Evolutionary conservation across 2,329 filamentous ascomycete genomes (phyloP).

Genomic region (Fusarium luffae): DNA sequence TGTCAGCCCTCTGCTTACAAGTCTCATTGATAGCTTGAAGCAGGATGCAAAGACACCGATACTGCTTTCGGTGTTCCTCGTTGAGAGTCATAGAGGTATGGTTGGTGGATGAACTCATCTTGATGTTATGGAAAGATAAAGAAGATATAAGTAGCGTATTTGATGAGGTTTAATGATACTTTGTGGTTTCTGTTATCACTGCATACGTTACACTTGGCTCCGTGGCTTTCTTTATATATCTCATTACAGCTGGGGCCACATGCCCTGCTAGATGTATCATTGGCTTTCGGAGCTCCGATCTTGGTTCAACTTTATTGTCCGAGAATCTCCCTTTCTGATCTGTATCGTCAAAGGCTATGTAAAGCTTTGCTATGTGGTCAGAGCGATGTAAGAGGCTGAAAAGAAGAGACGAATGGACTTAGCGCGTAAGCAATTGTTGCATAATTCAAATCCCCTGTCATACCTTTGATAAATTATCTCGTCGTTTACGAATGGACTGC

Average conservation of each 20-base stretch:
- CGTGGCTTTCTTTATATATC: not conserved
- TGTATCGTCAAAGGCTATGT: not conserved
- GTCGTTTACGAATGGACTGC: not conserved
- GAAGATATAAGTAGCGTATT: not conserved
- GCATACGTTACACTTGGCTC: not conserved
- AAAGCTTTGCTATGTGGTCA: not conserved
- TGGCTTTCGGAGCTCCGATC: not conserved
- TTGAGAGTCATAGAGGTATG: not conserved
- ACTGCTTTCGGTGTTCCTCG: not conserved
- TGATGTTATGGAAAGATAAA: not conserved
- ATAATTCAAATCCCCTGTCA: not conserved
- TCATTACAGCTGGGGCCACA: not conserved
- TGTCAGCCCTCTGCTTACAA: not conserved
- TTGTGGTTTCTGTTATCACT: not conserved
- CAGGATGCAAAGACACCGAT: slow-evolving; percentile 7
- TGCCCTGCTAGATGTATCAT: not conserved
- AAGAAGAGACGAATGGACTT: not conserved
- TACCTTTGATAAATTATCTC: not conserved
- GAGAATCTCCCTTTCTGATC: not conserved
- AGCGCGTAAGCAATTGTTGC: not conserved
- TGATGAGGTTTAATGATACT: not conserved
- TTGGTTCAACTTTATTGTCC: not conserved
- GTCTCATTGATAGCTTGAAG: slow-evolving; percentile 10
- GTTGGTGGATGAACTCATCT: slow-evolving; percentile 2
- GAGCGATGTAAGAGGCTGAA: slow-evolving; percentile 1